phyloP scores from a whole-genome alignment of 805 yeast species.

The Candida qinlingensis region DNA sequence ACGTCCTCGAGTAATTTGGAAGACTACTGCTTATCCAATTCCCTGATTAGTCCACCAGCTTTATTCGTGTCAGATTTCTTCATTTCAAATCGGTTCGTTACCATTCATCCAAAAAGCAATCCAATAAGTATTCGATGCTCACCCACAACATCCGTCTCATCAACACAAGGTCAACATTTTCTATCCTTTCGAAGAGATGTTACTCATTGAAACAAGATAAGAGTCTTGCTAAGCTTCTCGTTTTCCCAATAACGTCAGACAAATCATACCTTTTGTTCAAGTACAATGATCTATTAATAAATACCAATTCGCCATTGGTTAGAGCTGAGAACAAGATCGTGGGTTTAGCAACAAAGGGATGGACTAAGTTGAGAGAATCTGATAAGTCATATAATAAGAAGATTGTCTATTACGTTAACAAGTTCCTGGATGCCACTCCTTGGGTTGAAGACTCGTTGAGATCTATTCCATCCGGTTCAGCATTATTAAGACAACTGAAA shows the following conservation, averaged over 20 bases:
- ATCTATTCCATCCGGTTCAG: conserved; percentile 65
- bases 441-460: conserved; percentile 76
- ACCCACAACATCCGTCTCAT: neutral
- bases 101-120: too few relatives aligned
- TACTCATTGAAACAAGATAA: conserved; percentile 10
- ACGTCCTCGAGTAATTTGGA: too few relatives aligned
- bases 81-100: too few relatives aligned
- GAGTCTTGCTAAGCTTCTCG: conserved; percentile 54
- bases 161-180: neutral
- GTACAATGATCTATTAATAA: conserved; percentile 35
- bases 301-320: conserved; percentile 32
- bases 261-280: conserved; percentile 67
- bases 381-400: conserved; percentile 49
- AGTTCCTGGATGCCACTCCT: conserved; percentile 57
- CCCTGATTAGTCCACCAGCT: too few relatives aligned
- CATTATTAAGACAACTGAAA: conserved; percentile 39
- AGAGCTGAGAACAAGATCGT: conserved; percentile 40
- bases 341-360: conserved; percentile 46
- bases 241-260: conserved; percentile 65
- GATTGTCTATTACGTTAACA: conserved; percentile 49
- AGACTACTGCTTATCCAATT: too few relatives aligned
- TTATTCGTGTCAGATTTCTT: too few relatives aligned
- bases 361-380: conserved; percentile 59
- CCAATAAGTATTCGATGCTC: neutral
- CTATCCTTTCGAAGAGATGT: neutral